Conservation (phyloP, 441 rosid genomes). For the Syzygium malaccense region DNA sequence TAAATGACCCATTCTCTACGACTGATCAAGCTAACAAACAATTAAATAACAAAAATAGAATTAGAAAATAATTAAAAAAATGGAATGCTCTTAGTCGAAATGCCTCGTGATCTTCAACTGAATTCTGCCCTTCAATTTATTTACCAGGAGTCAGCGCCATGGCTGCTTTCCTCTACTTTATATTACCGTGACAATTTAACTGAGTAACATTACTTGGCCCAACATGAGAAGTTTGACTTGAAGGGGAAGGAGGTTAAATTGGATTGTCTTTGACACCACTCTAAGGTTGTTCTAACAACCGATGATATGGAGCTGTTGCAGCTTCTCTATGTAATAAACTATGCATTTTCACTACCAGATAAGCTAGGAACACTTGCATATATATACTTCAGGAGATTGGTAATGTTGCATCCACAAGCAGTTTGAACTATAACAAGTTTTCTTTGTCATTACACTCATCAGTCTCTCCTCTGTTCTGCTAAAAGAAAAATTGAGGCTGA, state of each 20-base stretch:
- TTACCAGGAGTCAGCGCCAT: background rate
- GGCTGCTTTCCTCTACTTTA: background rate
- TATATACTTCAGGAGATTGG: background rate
- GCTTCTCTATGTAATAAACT: background rate
- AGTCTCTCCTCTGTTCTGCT: background rate
- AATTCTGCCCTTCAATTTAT: background rate
- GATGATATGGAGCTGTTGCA: background rate
- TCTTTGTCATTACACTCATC: background rate
- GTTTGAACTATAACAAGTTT: background rate
- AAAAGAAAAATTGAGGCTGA: background rate
- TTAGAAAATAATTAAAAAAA: no score
- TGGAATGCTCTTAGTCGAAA: background rate
- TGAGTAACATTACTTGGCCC: background rate
- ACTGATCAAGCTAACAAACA: no score
- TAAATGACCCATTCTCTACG: no score
- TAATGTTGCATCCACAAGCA: background rate
- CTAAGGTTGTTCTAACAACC: slow-evolving; percentile 11
- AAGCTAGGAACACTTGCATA: background rate
- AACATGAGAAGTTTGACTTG: background rate
- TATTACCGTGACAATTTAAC: background rate
- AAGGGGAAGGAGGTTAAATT: slow-evolving; percentile 6
- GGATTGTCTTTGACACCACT: slow-evolving; percentile 13
- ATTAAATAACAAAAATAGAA: no score
- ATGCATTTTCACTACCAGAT: background rate
- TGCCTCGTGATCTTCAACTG: background rate